Base-by-base conservation (phyloP, 2,329 filamentous ascomycete genomes). In the Penicillium nordicum region DNA sequence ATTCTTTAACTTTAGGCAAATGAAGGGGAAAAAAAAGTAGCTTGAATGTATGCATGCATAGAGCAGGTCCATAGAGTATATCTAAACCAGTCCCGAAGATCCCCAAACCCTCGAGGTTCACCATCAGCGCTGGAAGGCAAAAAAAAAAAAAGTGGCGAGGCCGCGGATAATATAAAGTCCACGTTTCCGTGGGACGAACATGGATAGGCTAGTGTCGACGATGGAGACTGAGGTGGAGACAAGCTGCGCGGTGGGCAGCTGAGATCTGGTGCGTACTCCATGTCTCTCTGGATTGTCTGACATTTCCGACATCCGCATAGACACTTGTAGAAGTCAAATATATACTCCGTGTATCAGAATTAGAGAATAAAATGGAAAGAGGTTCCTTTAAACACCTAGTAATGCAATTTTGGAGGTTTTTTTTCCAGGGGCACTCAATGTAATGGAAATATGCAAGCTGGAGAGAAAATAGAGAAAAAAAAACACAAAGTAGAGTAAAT, bases 171-270 rank as follows among this genome's bases (percentile, higher is more conserved):
- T 47, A 47, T 38, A 54, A 38, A 55, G 60, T 58, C 63, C 60
- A 65, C 58, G 61, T 62, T 64, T 57, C 41, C 57, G 27, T 61
- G 44, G 56, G 56, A 50, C 60, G 57, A 59, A 54, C 55, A 58
- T 53, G 51, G 58, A 61, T 58, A 54, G 49, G 30, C 55, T 23
- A 43, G 21, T 36, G 11, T 12, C 41, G 27, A 38, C 9, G 18
- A 38, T 42, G 29, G 34, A 45, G 25, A 18, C 29, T 1, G 12
- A 30, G 53, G 53, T 48, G 54, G 49, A 40, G 48, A 52, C 53
- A 34, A 47, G 45, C 34, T 54, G 45, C 27, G 38, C 29, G 29
- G 51, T 54, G 44, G 51, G n/a, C 29, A 43, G 44, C 51, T 50
- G 45, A 29, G 52, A 54, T 54, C 45, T 43, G 44, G 18, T n/a